Base-by-base conservation (phyloP, 805 yeast species). In the Metahyphopichia silvanorum region DNA sequence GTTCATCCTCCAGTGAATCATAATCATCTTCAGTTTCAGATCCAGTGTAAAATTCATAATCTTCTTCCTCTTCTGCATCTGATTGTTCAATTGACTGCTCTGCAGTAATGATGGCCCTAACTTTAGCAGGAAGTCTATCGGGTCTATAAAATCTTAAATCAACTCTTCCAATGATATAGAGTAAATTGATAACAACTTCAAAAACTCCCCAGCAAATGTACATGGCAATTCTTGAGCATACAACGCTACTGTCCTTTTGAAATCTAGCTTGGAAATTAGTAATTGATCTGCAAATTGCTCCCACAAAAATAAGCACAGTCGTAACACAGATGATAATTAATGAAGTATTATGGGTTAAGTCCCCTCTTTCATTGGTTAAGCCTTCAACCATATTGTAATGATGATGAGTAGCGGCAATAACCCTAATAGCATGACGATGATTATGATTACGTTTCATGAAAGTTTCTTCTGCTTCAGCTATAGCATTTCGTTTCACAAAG, bases 91-190 rank as follows among this genome's bases (percentile, higher is more conserved):
- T 37, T 21, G 61, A 47, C 37, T 58, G 66, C 32, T 61, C 60
- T 9, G 63, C 65, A 10, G 66, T 61, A 23, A 57, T 47, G 27
- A 61, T 57, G 15, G 40, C 37, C 29, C 63, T 39, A 27, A 61
- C 62, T 34, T 46, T 49, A 31, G 47, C 40, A 6, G 61, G 66
- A 37, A 74, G 54, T 33, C 52, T 57, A 49, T 81, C 87, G 13
- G 89, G 88, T 56, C 84, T 76, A 68, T 83, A 82, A 60, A 82
- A 83, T 51, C 89, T 69, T 49, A 82, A 64, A 53, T 82, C 89
- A 28, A 79, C 74, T 52, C 91, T 68, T 12, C 77, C 75, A 26
- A 77, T 46, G 31, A 82, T 51, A 51, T 76, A 79, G 22, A 79
- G 40, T 8, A 73, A 35, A 38, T 77, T 72, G 38, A 77, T 74